Percentiles rank a stretch among this genome's conserved stretches.
These are phyloP conservation scores for Coprinellus aureogranulatus DNA, from an alignment of 768 basidiomycete species.

Conservation along the genomic window DNA sequence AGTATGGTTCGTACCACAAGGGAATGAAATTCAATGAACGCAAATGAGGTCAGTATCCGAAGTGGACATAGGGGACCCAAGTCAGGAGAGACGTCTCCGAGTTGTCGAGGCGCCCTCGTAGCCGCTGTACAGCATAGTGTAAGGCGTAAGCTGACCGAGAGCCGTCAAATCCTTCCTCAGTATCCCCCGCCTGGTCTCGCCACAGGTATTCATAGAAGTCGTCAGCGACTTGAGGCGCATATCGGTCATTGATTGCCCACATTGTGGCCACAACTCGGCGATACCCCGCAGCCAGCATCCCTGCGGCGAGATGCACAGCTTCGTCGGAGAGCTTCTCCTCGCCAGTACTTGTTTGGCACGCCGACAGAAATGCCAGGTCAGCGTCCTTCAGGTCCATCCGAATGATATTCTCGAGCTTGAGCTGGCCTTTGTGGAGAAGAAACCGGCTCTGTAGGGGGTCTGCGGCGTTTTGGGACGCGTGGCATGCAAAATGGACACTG, in stretches of 20 bases:
- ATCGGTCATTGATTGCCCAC: constrained; percentile 34
- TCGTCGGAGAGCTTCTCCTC: constrained; percentile 29
- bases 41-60: not conserved
- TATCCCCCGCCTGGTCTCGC: not conserved
- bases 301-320: constrained; percentile 36
- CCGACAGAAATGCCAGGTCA: constrained; percentile 38
- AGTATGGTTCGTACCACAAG: too few species aligned
- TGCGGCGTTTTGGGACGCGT: constrained; percentile 23
- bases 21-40: too few species aligned
- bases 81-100: not conserved
- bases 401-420: constrained; percentile 15
- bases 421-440: constrained; percentile 16
- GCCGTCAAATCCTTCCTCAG: constrained; percentile 3
- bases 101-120: constrained; percentile 4
- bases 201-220: constrained; percentile 24
- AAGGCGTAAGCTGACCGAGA: constrained; percentile 16
- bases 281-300: constrained; percentile 32
- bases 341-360: constrained; percentile 37
- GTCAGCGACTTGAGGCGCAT: constrained; percentile 27
- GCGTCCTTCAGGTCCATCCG: constrained; percentile 5
- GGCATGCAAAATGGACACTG: constrained; percentile 35
- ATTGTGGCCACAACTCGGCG: constrained; percentile 36
- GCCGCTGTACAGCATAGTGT: constrained; percentile 11
- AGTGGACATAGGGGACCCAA: not conserved
- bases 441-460: constrained; percentile 23